phyloP scores from a whole-genome alignment of 2,329 filamentous ascomycete genomes.

The Knufia petricola region DNA sequence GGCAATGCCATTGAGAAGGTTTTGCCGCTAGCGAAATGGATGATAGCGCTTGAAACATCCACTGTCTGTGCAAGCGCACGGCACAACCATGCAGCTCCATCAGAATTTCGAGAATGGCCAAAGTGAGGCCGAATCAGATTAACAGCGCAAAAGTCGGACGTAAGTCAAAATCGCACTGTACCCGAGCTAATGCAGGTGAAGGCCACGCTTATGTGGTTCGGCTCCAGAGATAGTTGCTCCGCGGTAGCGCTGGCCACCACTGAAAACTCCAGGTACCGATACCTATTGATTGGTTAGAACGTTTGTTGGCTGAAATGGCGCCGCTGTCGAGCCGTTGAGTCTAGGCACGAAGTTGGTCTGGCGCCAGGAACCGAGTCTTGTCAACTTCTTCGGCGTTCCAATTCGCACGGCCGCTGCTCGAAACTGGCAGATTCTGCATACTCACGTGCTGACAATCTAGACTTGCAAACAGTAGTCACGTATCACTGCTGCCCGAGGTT shows the following conservation, averaged over 20 bases:
- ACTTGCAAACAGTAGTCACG: too few species aligned
- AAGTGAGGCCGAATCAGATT: constrained; percentile 16
- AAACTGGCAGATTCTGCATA: not conserved
- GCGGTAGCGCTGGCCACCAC: not conserved
- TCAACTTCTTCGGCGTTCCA: constrained; percentile 11
- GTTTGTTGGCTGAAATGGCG: constrained; percentile 11
- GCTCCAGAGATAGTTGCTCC: constrained; percentile 1
- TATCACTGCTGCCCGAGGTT: not conserved
- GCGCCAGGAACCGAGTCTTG: constrained; percentile 18
- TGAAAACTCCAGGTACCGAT: constrained; percentile 15
- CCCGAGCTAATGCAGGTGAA: constrained; percentile 19
- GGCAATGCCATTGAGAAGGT: constrained; percentile 4
- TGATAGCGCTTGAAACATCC: constrained; percentile 13
- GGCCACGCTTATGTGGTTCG: not conserved
- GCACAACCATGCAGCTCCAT: not conserved
- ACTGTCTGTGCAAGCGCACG: constrained; percentile 9
- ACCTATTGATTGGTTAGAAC: constrained; percentile 17
- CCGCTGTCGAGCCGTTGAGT: constrained; percentile 13
- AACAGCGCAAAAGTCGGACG: constrained; percentile 18
- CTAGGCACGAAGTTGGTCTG: constrained; percentile 17
- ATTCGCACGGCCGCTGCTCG: too few species aligned
- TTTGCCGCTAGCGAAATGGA: constrained; percentile 6
- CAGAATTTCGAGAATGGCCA: constrained; percentile 9
- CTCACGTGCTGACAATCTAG: not conserved
- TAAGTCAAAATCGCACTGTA: not conserved